Evolutionary conservation across 169 alveolate species (phyloP).

Genomic region (Plasmodium reichenowi): DNA sequence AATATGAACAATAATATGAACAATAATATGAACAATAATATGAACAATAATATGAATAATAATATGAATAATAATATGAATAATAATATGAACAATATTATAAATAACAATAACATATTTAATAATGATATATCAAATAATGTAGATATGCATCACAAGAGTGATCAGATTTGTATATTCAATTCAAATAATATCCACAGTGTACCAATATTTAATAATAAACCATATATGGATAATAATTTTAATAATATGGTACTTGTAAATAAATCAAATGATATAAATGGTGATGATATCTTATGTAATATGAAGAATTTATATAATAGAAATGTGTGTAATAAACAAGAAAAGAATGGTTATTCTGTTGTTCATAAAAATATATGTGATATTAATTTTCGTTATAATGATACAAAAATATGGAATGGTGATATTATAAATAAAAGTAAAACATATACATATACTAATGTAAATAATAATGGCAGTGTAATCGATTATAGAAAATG

Average conservation of each 20-base stretch:
- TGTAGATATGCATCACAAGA: slow-evolving; percentile 13
- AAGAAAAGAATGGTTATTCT: no score
- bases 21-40: not conserved
- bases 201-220: not conserved
- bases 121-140: slow-evolving; percentile 1
- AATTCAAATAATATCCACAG: no score
- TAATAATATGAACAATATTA: not conserved
- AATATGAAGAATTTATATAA: not conserved
- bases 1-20: not conserved
- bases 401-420: not conserved
- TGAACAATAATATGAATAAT: not conserved
- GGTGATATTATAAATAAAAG: not conserved
- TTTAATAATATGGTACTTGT: not conserved
- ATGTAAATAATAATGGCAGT: not conserved
- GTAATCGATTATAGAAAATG: not conserved
- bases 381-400: no score
- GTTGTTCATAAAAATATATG: no score
- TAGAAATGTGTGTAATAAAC: not conserved
- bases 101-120: not conserved
- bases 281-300: not conserved
- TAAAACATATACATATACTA: not conserved
- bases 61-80: not conserved
- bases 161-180: not conserved
- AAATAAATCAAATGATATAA: slow-evolving; percentile 2
- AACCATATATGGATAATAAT: not conserved